A percentile compares a stretch with the other conserved stretches of the same genome.
phyloP scores from a whole-genome alignment of 495 filamentous ascomycete species.

The Oidiodendron maius region DNA sequence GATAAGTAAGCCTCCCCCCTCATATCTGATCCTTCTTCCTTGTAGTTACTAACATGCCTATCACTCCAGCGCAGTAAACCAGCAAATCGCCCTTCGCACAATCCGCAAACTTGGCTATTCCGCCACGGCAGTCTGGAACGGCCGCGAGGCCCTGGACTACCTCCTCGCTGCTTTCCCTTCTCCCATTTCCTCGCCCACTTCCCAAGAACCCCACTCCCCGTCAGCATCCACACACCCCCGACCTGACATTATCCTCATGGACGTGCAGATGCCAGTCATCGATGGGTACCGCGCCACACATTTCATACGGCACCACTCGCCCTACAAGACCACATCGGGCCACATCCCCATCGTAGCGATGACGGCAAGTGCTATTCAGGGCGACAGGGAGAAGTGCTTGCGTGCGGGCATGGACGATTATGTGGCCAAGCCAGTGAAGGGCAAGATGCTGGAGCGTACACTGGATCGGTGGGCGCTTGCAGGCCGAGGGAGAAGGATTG shows the following conservation, averaged over 20 bases:
- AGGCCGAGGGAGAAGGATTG: too few species aligned
- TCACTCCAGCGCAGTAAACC: slow-evolving; percentile 57
- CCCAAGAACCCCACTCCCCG: slow-evolving; percentile 22
- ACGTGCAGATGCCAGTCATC: slow-evolving; percentile 79
- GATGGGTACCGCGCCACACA: slow-evolving; percentile 75
- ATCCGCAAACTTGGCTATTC: slow-evolving; percentile 71
- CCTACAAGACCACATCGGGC: slow-evolving; percentile 45
- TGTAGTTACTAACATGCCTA: slow-evolving; percentile 9
- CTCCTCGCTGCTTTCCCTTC: slow-evolving; percentile 34
- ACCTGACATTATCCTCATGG: slow-evolving; percentile 82
- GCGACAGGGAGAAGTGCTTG: slow-evolving; percentile 72
- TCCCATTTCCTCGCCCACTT: too few species aligned
- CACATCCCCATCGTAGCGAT: slow-evolving; percentile 72
- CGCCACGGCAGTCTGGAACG: slow-evolving; percentile 66
- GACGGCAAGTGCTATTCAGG: slow-evolving; percentile 77
- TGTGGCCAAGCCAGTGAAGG: slow-evolving; percentile 69
- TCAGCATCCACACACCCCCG: too few species aligned
- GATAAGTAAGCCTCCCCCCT: slow-evolving; percentile 54
- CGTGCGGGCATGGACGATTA: slow-evolving; percentile 83
- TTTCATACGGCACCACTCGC: slow-evolving; percentile 55
- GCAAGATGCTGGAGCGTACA: slow-evolving; percentile 64
- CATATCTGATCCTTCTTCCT: slow-evolving; percentile 7
- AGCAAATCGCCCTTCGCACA: slow-evolving; percentile 70
- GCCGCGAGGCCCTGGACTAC: slow-evolving; percentile 70
- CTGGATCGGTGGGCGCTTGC: slow-evolving; percentile 47